Conservation (phyloP, 2,329 filamentous ascomycete species). For the Penicillium sp. region DNA sequence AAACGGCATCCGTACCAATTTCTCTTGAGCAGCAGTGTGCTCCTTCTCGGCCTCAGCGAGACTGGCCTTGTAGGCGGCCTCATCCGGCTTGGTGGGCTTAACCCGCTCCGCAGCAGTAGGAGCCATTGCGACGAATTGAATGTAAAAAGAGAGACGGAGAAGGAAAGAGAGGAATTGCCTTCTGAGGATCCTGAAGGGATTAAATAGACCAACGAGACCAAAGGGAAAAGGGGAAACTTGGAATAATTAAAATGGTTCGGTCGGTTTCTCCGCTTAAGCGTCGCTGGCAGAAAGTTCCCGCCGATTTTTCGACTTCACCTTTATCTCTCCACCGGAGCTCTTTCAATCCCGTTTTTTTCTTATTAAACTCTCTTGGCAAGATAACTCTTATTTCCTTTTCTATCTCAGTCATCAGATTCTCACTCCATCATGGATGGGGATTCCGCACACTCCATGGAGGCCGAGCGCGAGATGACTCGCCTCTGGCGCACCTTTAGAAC, state of each 20-base stretch:
- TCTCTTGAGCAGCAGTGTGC: conserved; percentile 72
- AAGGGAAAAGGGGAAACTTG: conserved; percentile 20
- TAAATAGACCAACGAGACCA: conserved; percentile 12
- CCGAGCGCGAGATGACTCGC: conserved; percentile 53
- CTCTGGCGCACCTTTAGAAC: conserved; percentile 95
- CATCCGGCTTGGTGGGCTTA: conserved; percentile 83
- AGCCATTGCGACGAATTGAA: conserved; percentile 33
- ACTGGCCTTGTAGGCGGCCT: conserved; percentile 75
- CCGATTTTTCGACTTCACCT: conserved; percentile 24
- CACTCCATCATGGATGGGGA: conserved; percentile 40
- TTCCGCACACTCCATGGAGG: conserved; percentile 36
- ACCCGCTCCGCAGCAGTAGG: conserved; percentile 39
- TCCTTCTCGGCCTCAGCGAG: conserved; percentile 83
- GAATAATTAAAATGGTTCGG: conserved; percentile 26
- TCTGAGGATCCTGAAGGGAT: not conserved
- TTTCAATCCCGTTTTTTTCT: conserved; percentile 4
- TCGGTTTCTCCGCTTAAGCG: conserved; percentile 28
- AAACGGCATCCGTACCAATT: conserved; percentile 51
- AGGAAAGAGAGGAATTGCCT: conserved; percentile 9
- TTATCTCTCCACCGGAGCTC: conserved; percentile 13
- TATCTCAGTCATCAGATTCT: not conserved
- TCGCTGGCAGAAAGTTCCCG: conserved; percentile 27
- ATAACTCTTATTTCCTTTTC: not conserved
- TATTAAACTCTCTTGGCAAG: not conserved
- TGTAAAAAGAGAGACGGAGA: conserved; percentile 12